A percentile compares a stretch with the other conserved stretches of the same genome.
phyloP scores from a whole-genome alignment of 805 yeast species.

The Spathaspora gorwiae region DNA sequence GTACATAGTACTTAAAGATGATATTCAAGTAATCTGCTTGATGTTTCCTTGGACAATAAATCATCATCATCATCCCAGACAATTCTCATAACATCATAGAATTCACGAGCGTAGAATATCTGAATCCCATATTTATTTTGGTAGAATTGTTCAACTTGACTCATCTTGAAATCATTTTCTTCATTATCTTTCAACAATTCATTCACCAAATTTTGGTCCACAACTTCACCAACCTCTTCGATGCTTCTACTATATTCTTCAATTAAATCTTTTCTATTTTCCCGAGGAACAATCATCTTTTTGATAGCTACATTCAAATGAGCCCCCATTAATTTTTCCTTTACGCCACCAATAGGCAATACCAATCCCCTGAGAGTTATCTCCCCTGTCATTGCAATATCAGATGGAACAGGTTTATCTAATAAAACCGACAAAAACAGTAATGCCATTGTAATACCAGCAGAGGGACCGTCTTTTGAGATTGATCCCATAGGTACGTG shows the following conservation, averaged over 20 bases:
- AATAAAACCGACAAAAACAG: slow-evolving; percentile 42
- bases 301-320: slow-evolving; percentile 51
- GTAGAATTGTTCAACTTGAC: slow-evolving; percentile 45
- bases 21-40: slow-evolving; percentile 26
- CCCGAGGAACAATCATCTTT: slow-evolving; percentile 64
- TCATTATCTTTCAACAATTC: slow-evolving; percentile 35
- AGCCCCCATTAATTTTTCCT: slow-evolving; percentile 75
- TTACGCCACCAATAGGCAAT: slow-evolving; percentile 77
- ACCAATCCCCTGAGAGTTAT: slow-evolving; percentile 75
- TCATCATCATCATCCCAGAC: slow-evolving; percentile 63
- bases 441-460: slow-evolving; percentile 48
- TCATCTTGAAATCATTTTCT: slow-evolving; percentile 20
- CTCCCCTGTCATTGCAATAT: slow-evolving; percentile 84
- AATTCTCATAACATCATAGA: slow-evolving; percentile 66
- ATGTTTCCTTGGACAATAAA: slow-evolving; percentile 12
- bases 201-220: slow-evolving; percentile 22
- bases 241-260: slow-evolving; percentile 44
- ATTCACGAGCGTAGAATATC: slow-evolving; percentile 64
- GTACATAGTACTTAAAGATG: slow-evolving; percentile 15
- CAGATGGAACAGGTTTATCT: slow-evolving; percentile 40
- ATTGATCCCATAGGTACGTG: slow-evolving; percentile 49
- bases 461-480: slow-evolving; percentile 44
- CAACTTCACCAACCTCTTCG: slow-evolving; percentile 22
- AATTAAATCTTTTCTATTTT: slow-evolving; percentile 65
- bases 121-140: slow-evolving; percentile 52